Conservation (phyloP, 352 stramenopile genomes). For the Albugo laibachii region DNA sequence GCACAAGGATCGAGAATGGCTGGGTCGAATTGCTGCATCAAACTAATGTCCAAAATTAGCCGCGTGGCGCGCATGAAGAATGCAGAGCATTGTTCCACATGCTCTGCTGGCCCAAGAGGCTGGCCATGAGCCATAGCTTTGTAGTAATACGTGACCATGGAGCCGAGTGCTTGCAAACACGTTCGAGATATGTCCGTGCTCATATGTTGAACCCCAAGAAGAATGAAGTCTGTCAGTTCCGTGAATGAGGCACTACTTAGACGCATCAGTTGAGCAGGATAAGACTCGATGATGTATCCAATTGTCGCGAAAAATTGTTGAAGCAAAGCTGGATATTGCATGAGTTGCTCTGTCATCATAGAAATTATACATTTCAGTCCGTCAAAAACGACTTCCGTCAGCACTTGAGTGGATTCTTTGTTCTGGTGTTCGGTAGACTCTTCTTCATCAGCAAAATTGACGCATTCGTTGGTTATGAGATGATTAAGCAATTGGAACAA, state of each 20-base stretch:
- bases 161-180: constrained; percentile 64
- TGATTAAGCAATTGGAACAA: constrained; percentile 65
- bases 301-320: constrained; percentile 81
- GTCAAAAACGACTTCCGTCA: constrained; percentile 78
- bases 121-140: constrained; percentile 28
- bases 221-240: constrained; percentile 50
- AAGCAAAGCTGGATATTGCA: constrained; percentile 70
- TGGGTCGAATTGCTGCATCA: constrained; percentile 67
- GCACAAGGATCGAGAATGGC: constrained; percentile 50
- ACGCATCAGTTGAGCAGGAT: constrained; percentile 49
- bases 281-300: constrained; percentile 73
- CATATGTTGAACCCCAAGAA: constrained; percentile 57
- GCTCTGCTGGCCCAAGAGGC: constrained; percentile 18
- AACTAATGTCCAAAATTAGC: constrained; percentile 52
- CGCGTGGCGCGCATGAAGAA: constrained; percentile 56
- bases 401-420: constrained; percentile 22
- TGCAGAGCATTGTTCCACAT: constrained; percentile 24
- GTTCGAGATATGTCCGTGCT: constrained; percentile 54
- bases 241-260: constrained; percentile 44
- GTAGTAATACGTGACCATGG: constrained; percentile 50
- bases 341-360: constrained; percentile 75
- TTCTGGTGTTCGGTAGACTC: constrained; percentile 30
- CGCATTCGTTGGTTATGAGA: constrained; percentile 65
- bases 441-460: constrained; percentile 66
- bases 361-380: constrained; percentile 72